A percentile compares a stretch with the other conserved stretches of the same genome.
phyloP scores from a whole-genome alignment of 2,329 filamentous ascomycete genomes.

The Paracoccidioides lutzii region DNA sequence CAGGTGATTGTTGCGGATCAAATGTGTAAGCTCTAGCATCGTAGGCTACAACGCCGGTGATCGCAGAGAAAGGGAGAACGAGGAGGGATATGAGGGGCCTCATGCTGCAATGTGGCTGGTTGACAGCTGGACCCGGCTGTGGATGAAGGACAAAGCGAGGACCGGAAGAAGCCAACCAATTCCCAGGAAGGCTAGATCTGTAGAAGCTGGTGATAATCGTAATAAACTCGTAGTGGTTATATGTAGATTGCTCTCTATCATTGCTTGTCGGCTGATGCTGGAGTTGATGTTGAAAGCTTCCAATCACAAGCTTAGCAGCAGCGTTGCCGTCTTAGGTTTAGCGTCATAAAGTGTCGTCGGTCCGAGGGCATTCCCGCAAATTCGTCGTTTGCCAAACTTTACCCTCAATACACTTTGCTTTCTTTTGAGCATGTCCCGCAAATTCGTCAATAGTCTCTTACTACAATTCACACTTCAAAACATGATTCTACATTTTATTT shows the following conservation, averaged over 20 bases:
- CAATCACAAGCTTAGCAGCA: too few relatives aligned
- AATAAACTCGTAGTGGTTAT: not conserved
- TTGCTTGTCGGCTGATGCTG: not conserved
- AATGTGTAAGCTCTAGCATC: constrained; percentile 25
- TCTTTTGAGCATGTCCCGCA: too few relatives aligned
- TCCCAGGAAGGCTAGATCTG: not conserved
- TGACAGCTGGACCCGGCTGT: not conserved
- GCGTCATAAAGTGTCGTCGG: not conserved
- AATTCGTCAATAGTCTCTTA: too few relatives aligned
- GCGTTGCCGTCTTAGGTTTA: not conserved
- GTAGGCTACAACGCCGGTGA: constrained; percentile 9
- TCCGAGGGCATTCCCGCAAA: too few relatives aligned
- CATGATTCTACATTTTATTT: too few relatives aligned
- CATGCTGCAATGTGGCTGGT: constrained; percentile 8
- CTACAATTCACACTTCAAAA: too few relatives aligned
- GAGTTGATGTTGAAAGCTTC: not conserved
- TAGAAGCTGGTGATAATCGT: not conserved
- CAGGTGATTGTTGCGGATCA: constrained; percentile 7
- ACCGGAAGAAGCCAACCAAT: not conserved
- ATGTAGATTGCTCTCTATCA: not conserved
- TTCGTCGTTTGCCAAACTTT: too few relatives aligned
- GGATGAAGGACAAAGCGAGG: not conserved
- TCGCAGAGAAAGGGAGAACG: constrained; percentile 5
- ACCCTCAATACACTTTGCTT: too few relatives aligned
- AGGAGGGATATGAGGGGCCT: constrained; percentile 9